Conservation (phyloP, 192 early-diverging fungal genomes). For the Pilobolus umbonatus region DNA sequence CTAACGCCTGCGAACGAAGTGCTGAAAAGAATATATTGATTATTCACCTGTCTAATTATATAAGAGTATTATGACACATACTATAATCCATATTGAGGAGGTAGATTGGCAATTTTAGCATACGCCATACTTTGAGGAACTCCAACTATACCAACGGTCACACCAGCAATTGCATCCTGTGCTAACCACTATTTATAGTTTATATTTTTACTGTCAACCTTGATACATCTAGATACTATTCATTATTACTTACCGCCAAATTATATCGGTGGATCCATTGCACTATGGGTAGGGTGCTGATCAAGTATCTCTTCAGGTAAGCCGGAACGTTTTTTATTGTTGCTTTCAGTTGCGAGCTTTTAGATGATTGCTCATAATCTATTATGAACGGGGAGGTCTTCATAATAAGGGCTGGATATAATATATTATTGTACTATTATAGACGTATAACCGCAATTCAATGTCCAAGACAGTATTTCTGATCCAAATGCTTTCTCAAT, state of each 20-base stretch:
- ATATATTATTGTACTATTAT: no score
- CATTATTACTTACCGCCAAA: constrained; percentile 19
- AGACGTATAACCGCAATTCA: no score
- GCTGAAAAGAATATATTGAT: constrained; percentile 45
- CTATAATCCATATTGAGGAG: constrained; percentile 74
- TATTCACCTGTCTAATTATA: neutral
- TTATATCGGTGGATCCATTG: constrained; percentile 35
- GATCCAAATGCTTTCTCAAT: no score
- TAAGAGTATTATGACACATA: constrained; percentile 10
- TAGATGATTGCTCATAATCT: no score
- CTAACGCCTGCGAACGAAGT: constrained; percentile 65
- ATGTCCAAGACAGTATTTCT: no score
- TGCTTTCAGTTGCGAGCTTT: no score
- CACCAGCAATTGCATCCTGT: constrained; percentile 64
- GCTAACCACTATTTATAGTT: constrained; percentile 43
- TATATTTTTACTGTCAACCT: neutral
- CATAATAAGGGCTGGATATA: no score
- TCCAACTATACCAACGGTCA: constrained; percentile 72
- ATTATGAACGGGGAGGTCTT: no score
- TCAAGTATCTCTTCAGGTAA: no score
- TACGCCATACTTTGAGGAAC: constrained; percentile 76
- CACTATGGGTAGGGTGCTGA: constrained; percentile 32
- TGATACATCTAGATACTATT: no score
- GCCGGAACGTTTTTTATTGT: no score
- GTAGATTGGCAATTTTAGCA: constrained; percentile 68